Base-by-base conservation (phyloP, 2,329 filamentous ascomycete species). In the Lachnellula cervina region DNA sequence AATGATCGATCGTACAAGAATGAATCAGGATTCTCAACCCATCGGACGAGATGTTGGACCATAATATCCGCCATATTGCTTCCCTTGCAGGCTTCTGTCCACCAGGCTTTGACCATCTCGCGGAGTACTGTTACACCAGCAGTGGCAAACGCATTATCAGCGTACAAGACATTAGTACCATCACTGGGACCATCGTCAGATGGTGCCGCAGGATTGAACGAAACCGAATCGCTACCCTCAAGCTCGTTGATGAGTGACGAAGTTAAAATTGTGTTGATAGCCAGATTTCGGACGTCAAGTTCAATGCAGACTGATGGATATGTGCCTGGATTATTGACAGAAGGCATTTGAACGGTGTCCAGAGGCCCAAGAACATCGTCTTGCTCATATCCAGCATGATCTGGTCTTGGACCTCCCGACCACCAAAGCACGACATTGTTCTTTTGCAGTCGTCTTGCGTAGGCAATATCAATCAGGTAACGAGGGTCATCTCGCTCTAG, bases 71-170 rank as follows among this genome's bases (percentile, higher is more conserved):
- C 95, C 90, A 99, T 97, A 42, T 84, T 87, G 65, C 89, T 95
- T 38, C 91, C 90, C 59, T 84, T 85, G 69, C 90, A 94, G 5
- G 94, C 95, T 71, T 99, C 93, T 1, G 87, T 82, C 94, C 94
- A 99, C 95, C 95, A 99, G 2, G 89, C 83, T 71, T 97, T 96
- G 64, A 99, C 94, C 92, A 99, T 97, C 66, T 97, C 95, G 14
- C 94, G 87, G 3, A 99, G 79, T 0, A 99, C 94, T 6, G 87
- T 82, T 4, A 97, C 89, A 53, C 91, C 90, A 3, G 93, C 91
- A 49, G 90, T 89, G n/a, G 93, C 87, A 69, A 99, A 99, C 0
- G 93, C 90, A 58, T 88, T 94, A 59, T 96, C 91, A 0, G 91
- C 89, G 59, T 89, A 88, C 6, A 96, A 81, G 17, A 86, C 80